Percentiles rank a stretch among this genome's conserved stretches.
phyloP scores from a whole-genome alignment of 2,329 filamentous ascomycete genomes.

The Fusarium sp. region DNA sequence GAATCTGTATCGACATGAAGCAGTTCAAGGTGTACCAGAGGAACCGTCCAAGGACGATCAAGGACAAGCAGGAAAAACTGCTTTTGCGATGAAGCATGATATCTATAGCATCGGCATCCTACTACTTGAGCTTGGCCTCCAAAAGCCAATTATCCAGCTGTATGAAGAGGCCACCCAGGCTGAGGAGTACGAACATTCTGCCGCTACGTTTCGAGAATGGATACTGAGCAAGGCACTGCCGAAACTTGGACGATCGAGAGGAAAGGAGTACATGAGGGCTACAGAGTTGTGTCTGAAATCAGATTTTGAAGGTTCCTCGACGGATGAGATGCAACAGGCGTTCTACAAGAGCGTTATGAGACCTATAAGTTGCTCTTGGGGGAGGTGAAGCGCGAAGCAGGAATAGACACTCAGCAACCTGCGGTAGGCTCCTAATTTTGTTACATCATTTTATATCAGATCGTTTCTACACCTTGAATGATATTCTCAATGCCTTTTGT shows the following conservation, averaged over 20 bases:
- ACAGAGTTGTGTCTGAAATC: background rate
- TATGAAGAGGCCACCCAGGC: background rate
- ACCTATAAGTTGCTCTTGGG: background rate
- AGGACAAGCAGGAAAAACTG: rapidly evolving
- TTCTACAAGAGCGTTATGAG: background rate
- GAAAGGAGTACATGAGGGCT: background rate
- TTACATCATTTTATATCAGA: rapidly evolving
- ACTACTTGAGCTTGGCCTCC: rapidly evolving
- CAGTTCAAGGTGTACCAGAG: background rate
- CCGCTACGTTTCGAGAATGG: background rate
- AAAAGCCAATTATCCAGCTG: background rate
- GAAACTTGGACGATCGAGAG: background rate
- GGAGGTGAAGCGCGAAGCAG: background rate
- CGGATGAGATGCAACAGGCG: background rate
- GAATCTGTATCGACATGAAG: background rate
- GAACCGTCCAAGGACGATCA: rapidly evolving
- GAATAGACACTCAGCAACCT: background rate
- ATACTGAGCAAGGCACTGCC: background rate
- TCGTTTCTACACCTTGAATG: background rate
- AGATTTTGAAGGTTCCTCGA: rapidly evolving
- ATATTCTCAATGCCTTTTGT: rapidly evolving
- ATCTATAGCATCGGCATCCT: background rate
- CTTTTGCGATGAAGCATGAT: background rate
- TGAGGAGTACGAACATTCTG: background rate
- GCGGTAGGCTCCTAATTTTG: background rate